Base-by-base conservation (phyloP, 306 rosid genomes). In the Quercus rubra region DNA sequence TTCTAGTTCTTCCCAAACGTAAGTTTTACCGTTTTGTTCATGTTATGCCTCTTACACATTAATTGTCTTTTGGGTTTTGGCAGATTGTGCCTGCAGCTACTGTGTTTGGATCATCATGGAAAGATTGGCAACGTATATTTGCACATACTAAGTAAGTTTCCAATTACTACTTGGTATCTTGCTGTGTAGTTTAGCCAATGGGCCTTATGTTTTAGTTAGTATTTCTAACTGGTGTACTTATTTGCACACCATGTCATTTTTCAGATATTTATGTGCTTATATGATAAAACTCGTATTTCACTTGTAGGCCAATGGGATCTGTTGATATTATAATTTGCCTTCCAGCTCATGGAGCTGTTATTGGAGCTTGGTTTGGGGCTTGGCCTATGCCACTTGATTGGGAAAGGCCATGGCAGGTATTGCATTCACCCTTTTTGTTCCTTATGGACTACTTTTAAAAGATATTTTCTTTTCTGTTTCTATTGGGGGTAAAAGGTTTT, bases 371-470 rank as follows among this genome's bases (percentile, higher is more conserved):
- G 98, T 90, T 95, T 86, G 98, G 99, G 74, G 97, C 99, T 73
- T 93, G 93, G 93, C 96, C 97, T 17, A 90, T 95, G 97, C 99
- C 98, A n/a, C 99, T 95, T 84, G 99, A 95, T 79, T 95, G 99
- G 99, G 99, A 92, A 86, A 88, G 96, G 71, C 92, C 95, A 58
- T 91, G 98, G 97, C 99, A 91, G 97, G 99, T 92, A 86, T 49
- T 35, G 12, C 27, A 68, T 73, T 61, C 63, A 54, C 73, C 80
- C 55, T 77, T 55, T 2, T 14, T 11, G 55, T 28, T 61, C 11
- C 21, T 72, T 18, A 49, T 63, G 12, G 71, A 23, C 17, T 30
- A 63, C 68, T 49, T 3, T 7, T n/a, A 23, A 59, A 1, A 5
- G 25, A 21, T 25, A 11, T 49, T 12, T 49, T 49, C 54, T 49